Evolutionary conservation across 768 basidiomycete species (phyloP), one percentile per base, ranked within the genome.

Genomic region (Jaapia argillacea): DNA sequence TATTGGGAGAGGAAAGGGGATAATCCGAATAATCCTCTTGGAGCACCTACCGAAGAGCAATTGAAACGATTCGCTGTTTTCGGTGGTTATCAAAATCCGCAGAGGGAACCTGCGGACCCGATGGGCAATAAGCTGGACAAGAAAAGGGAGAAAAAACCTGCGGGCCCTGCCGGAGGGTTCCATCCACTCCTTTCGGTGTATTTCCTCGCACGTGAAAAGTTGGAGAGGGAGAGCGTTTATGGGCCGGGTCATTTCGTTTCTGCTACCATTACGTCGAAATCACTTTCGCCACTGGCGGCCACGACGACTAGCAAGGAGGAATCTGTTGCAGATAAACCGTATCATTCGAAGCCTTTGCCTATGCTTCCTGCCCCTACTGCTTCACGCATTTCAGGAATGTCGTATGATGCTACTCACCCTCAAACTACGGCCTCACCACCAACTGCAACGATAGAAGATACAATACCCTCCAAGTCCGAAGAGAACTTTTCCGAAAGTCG

Each of bases 151-250:
- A 75, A 77, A 58, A 66, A 81, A 47, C 72, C 71, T 6, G 50
- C 68, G 49, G 94, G 98, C 56, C 93, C 94, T 4, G 94, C 90
- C 12, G 69, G 77, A 43, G 96, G 92, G 1, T 99, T 90, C 67
- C 91, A 97, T 58, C 93, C 91, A 0, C 72, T 99, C 22, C 75
- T 98, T 37, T 90, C 92, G 24, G 97, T 99, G 66, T 99, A 99
- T 61, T 97, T 81, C 67, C 78, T 99, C 16, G 87, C 93, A 4
- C 72, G 89, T 42, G 96, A 99, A 68, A 98, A 97, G 71, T 70
- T 92, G 56, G 92, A 98, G 57, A 71, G 96, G 43, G 96, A 99
- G 53, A 74, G 77, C 41, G 86, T 99, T 5, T 98, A 93, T 61
- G 96, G 94, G 0, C 81, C 82, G 0, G 92, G 92, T 3, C 81